These are phyloP conservation scores for Pluteus cervinus DNA, from an alignment of 768 basidiomycete species.

Conservation along the genomic window DNA sequence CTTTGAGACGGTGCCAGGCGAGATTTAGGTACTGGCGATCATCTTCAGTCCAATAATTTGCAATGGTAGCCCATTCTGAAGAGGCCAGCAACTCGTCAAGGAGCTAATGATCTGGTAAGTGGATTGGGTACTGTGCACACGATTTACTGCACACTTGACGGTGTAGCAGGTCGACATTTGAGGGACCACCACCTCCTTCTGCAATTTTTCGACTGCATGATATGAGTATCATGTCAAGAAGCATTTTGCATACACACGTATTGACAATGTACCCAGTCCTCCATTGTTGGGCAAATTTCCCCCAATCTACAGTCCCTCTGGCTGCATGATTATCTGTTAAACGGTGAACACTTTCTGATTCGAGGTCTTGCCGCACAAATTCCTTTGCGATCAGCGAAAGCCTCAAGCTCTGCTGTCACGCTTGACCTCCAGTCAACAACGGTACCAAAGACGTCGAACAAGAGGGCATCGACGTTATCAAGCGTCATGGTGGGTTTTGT, in stretches of 20 bases:
- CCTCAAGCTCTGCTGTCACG: constrained; percentile 24
- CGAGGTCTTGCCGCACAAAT: no score
- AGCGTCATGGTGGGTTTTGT: no score
- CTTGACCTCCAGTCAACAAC: constrained; percentile 40
- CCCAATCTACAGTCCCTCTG: constrained; percentile 31
- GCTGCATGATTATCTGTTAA: no score
- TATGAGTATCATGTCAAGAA: neutral
- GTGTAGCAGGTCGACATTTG: constrained; percentile 51
- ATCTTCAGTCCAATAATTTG: constrained; percentile 41
- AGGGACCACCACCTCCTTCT: constrained; percentile 37
- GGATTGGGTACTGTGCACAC: neutral
- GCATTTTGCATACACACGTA: constrained; percentile 29
- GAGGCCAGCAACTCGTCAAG: constrained; percentile 48
- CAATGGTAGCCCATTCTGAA: constrained; percentile 34
- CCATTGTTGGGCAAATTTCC: constrained; percentile 51
- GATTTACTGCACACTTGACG: constrained; percentile 31
- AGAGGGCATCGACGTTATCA: constrained; percentile 30
- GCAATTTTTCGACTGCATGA: constrained; percentile 35
- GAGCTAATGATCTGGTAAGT: constrained; percentile 30
- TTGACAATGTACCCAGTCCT: constrained; percentile 40
- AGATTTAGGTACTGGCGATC: constrained; percentile 39
- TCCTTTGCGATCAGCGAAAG: constrained; percentile 20
- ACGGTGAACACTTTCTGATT: no score
- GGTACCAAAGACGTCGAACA: constrained; percentile 49
- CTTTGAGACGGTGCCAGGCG: constrained; percentile 56